Base-by-base conservation (phyloP, 768 basidiomycete species). In the Pulveroboletus ravenelii region DNA sequence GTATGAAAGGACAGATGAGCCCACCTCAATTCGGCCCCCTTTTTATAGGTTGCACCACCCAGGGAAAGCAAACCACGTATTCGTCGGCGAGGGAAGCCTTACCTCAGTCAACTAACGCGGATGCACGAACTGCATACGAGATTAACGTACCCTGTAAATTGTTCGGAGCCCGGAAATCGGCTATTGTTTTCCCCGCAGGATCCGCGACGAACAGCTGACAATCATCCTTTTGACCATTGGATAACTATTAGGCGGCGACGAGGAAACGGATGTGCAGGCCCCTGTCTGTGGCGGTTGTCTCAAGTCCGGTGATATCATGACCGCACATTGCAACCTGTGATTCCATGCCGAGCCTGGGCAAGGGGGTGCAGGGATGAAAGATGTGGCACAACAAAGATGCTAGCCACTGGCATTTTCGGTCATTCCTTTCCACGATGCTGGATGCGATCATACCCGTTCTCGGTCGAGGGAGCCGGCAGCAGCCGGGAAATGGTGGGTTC, bases 361-460 rank as follows among this genome's bases (percentile, higher is more conserved):
- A 23, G 7, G 37, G 32, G 25, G 25, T 27, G 25, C 25, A 6
- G 25, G 25, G 25, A 27, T 42, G 10, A 23, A 27, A 27, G 7
- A 20, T 17, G 18, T 25, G 27, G 47, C 30, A 27, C 10, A 10
- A 6, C 20, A 8, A 7, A 45, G 20, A 31, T 6, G 6, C 31
- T n/a, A 31, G 35, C 41, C 38, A 15, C 29, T 39, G 23, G 32
- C 35, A 7, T 34, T 48, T 54, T 42, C 17, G 43, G 50, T 45
- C 14, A 15, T 58, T 43, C 17, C 17, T 54, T 58, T 54, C 57
- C 57, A 58, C 48, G 56, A 29, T 23, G 13, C 17, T 30, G 5
- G 5, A 18, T 29, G 27, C n/a, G 12, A 23, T 12, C 18, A 23
- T 25, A 13, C 12, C 30, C 7, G 23, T n/a, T 31, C 35, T 3